Percentiles rank a stretch among this genome's conserved stretches.
These are phyloP conservation scores for Amanita pallidorosea DNA, from an alignment of 768 basidiomycete species.

Conservation along the genomic window DNA sequence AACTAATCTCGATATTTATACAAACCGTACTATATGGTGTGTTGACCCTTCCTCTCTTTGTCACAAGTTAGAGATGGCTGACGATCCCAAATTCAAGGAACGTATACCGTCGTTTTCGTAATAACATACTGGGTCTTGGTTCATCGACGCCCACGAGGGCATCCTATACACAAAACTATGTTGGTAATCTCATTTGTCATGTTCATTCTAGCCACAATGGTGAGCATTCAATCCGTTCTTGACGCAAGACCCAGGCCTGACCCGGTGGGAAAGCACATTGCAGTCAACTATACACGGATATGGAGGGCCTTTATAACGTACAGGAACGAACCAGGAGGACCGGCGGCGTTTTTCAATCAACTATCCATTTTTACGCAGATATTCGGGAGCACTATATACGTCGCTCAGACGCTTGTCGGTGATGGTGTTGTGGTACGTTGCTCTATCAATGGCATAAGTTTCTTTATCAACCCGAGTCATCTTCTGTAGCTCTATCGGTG, in stretches of 20 bases:
- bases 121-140: conserved; percentile 21
- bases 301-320: conserved; percentile 22
- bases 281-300: conserved; percentile 23
- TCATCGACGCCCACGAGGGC: conserved; percentile 13
- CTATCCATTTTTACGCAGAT: conserved; percentile 24
- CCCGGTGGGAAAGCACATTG: conserved; percentile 19
- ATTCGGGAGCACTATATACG: conserved; percentile 25
- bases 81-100: conserved; percentile 10
- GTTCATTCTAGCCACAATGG: conserved; percentile 22
- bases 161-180: conserved; percentile 20
- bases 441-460: neutral
- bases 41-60: neutral
- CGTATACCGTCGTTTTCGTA: conserved; percentile 18
- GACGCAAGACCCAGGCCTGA: neutral
- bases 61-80: neutral
- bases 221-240: conserved; percentile 3
- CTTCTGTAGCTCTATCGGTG: conserved; percentile 18
- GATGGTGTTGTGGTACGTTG: conserved; percentile 23
- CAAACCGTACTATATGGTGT: conserved; percentile 18
- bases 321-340: conserved; percentile 13
- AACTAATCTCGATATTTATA: conserved; percentile 17
- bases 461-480: neutral
- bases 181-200: conserved; percentile 19
- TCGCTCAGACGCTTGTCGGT: conserved; percentile 25
- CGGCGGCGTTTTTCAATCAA: conserved; percentile 20